Conservation (phyloP, 495 filamentous ascomycete species). For the Penicillium herquei region DNA sequence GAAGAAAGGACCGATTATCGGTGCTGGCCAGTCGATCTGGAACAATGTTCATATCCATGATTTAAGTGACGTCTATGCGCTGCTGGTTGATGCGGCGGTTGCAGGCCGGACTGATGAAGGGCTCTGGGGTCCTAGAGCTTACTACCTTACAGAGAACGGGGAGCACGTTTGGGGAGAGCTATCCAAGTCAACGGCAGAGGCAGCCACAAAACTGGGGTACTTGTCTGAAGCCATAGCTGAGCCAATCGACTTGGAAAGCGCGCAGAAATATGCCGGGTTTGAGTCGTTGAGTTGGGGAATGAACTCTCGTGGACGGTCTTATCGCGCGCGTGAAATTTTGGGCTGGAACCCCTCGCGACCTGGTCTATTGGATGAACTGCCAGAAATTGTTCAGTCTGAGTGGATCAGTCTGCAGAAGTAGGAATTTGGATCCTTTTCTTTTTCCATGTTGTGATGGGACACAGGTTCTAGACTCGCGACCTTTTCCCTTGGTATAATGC, state of each 20-base stretch:
- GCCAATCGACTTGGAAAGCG: conserved; percentile 24
- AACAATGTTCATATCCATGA: conserved; percentile 69
- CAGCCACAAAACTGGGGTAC: conserved; percentile 58
- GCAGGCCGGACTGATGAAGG: conserved; percentile 48
- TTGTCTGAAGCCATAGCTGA: conserved; percentile 52
- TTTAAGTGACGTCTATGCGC: conserved; percentile 58
- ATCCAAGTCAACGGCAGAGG: conserved; percentile 52
- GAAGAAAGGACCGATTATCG: conserved; percentile 59
- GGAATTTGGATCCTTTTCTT: not conserved
- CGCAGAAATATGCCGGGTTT: conserved; percentile 32
- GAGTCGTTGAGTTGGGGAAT: conserved; percentile 47
- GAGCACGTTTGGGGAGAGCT: conserved; percentile 67
- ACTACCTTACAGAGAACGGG: conserved; percentile 71
- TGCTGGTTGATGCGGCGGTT: conserved; percentile 62
- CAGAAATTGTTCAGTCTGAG: conserved; percentile 39
- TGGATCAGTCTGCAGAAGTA: conserved; percentile 16
- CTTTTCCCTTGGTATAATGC: not conserved
- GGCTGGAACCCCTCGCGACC: conserved; percentile 56
- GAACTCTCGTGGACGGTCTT: conserved; percentile 58
- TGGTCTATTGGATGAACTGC: conserved; percentile 51
- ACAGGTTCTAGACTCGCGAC: no score
- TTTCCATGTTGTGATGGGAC: not conserved
- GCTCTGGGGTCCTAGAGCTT: conserved; percentile 66
- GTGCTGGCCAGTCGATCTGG: conserved; percentile 60
- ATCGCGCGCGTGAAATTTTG: conserved; percentile 57